Conservation (phyloP, 148 eudicot species). For the Cornus kousa region DNA sequence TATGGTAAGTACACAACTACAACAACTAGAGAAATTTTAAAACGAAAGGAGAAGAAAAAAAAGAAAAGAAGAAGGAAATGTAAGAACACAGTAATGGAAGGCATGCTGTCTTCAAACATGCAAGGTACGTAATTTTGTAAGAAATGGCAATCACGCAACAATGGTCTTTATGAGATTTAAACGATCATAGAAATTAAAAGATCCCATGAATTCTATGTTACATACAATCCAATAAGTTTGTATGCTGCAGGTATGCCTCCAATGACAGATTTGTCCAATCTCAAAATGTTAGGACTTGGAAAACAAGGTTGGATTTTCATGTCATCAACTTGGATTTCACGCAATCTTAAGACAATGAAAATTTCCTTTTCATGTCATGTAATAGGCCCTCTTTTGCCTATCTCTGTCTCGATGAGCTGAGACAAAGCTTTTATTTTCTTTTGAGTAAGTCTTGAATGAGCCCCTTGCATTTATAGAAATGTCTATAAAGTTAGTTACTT, state of each 20-base stretch:
- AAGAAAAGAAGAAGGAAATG: not conserved
- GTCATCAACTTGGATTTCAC: not conserved
- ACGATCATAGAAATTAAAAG: not conserved
- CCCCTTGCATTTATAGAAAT: no score
- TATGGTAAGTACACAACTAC: slow-evolving; percentile 9
- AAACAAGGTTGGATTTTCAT: not conserved
- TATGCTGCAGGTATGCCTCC: not conserved
- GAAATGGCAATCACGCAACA: not conserved
- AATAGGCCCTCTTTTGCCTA: not conserved
- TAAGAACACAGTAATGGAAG: not conserved
- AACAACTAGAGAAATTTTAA: not conserved
- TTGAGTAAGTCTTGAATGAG: no score
- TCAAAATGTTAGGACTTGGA: not conserved
- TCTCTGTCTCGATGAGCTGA: no score
- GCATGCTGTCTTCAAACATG: not conserved
- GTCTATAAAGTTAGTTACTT: no score
- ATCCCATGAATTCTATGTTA: not conserved
- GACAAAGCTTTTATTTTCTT: no score
- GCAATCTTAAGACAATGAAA: not conserved
- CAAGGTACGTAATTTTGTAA: not conserved
- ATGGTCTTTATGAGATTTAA: not conserved
- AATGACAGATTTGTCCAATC: not conserved
- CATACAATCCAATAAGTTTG: not conserved
- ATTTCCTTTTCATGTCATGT: not conserved
- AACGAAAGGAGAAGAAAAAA: not conserved